Conservation (phyloP, 2,329 filamentous ascomycete species). For the Verruconis gallopava region DNA sequence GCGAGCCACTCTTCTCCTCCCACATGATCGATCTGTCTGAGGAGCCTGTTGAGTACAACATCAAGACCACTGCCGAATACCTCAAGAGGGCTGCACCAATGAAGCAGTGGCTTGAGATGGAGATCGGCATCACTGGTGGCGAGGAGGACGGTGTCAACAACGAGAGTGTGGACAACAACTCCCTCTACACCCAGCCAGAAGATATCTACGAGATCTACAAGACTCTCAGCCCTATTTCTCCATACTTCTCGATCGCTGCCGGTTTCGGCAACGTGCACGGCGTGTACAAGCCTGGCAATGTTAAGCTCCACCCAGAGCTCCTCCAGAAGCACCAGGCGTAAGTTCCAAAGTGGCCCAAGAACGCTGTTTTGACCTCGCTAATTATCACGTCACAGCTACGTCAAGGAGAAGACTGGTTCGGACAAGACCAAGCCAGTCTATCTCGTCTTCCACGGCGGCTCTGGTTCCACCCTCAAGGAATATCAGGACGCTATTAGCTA, state of each 20-base stretch:
- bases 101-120: constrained; percentile 99
- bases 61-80: constrained; percentile 84
- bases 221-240: constrained; percentile 67
- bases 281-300: constrained; percentile 95
- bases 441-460: constrained; percentile 99
- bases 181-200: constrained; percentile 90
- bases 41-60: constrained; percentile 77
- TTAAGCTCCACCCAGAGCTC: constrained; percentile 90
- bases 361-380: no score
- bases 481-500: constrained; percentile 78
- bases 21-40: constrained; percentile 97
- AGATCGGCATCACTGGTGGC: constrained; percentile 68
- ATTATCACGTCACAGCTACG: no score
- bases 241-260: constrained; percentile 96
- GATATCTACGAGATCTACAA: constrained; percentile 89
- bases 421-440: constrained; percentile 84
- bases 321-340: constrained; percentile 88
- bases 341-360: no score
- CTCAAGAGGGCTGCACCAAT: constrained; percentile 87
- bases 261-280: constrained; percentile 99
- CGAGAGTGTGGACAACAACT: constrained; percentile 91
- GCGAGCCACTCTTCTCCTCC: constrained; percentile 84
- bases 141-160: constrained; percentile 99
- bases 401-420: constrained; percentile 63
- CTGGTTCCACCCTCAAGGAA: constrained; percentile 80